Base-by-base conservation (phyloP, 2,329 filamentous ascomycete genomes). In the Colletotrichum sp. region DNA sequence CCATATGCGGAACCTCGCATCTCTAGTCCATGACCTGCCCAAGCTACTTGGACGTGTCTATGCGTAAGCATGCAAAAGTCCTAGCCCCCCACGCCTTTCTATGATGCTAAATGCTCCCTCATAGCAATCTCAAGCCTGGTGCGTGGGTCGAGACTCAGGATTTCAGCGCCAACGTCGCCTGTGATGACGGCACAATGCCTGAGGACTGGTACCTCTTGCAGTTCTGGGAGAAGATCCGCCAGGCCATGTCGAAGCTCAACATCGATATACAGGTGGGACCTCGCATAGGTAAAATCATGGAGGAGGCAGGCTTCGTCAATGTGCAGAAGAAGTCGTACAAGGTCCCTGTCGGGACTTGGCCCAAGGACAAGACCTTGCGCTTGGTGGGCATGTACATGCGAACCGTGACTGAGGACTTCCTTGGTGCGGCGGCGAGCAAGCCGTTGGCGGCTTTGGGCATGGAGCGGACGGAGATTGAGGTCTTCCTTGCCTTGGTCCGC, bases 91-190 rank as follows among this genome's bases (percentile, higher is more conserved):
- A 30, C 28, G 28, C 3, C 28, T 9, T 30, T 30, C 28, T 30
- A 30, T 30, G 28, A 30, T 30, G 10, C 26, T 60, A 3, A 60
- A 1, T 60, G 21, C 30, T n/a, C 9, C 2, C 10, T 9, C 12
- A 15, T 16, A 63, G 58, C 28, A 43, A 52, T 30, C 77, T 87
- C 67, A 84, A 81, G 38, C 87, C 88, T 0, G 86, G 87, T 18
- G 87, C 83, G 0, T 88, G 85, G 85, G 78, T 88, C 15, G 87
- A 88, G 71, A 79, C 87, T 1, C 87, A 88, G 74, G 87, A 88
- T 21, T 83, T 86, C 16, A 84, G 86, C 36, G 85, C 84, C 52
- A 80, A 83, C 57, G 80, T 84, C 8, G 82, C 82, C 66, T 81
- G 80, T 38, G 84, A 86, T 57, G 84, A 86, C 69, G 77, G 81